Evolutionary conservation across 2,329 filamentous ascomycete species (phyloP), one percentile per base, ranked within the genome.

Genomic region (Talaromyces sp.): DNA sequence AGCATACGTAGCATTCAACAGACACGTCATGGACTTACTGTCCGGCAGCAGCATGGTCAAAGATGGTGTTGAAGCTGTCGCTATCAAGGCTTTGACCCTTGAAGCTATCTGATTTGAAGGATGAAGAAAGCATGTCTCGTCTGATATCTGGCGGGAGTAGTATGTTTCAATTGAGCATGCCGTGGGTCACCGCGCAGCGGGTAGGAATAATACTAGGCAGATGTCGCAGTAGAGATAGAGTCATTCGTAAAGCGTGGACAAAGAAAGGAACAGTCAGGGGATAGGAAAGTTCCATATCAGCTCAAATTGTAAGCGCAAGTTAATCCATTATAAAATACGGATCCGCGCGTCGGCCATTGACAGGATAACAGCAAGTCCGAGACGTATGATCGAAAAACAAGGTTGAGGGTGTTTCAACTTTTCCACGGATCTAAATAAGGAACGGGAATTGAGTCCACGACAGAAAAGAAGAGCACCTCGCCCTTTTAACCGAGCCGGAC

Each of bases 41-140:
- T 79, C 82, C 76, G 73, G 81, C 75, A 67, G 80, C 78, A 68
- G 75, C 77, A 74, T 81, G 79, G 62, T 80, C 77, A 67, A 81
- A 82, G n/a, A 75, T 76, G 25, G 62, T 51, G 36, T 80, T 75
- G 61, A 81, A 76, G 67, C 75, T 77, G 64, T 78, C 74, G 63
- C 71, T 73, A 63, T 78, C 76, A 53, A 80, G 69, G 65, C 74
- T 74, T 43, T 71, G 72, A 31, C 72, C 71, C 61, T 76, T 79
- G 38, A 69, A 68, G 68, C 69, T 74, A 36, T 75, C 75, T 17
- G 76, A 69, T 66, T 67, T 74, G 29, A 75, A 73, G 2, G 74
- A 70, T 17, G 76, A 68, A 10, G 73, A 70, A 76, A 67, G 54
- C 54, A 64, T 64, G 27, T 64, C 63, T 49, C 45, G 34, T 51